Evolutionary conservation across 73 alveolate species (phyloP).

Genomic region (Paramecium primaurelia): DNA sequence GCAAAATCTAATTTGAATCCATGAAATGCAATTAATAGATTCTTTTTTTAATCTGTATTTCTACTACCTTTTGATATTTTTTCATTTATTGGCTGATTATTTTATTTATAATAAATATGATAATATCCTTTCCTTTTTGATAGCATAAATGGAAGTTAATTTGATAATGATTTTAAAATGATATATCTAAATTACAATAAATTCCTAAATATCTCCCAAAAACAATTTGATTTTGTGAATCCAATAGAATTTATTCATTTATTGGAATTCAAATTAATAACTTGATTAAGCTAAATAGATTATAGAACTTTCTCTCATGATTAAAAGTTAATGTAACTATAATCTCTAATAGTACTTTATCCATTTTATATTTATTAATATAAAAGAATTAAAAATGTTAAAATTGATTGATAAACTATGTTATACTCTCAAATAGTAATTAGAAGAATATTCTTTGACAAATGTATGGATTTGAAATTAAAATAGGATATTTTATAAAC

Average conservation of each 20-base stretch:
- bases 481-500: background rate
- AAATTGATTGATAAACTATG: constrained; percentile 1
- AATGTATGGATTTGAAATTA: background rate
- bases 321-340: constrained; percentile 12
- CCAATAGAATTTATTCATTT: constrained; percentile 12
- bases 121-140: constrained; percentile 14
- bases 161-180: background rate
- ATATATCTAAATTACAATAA: background rate
- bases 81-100: background rate
- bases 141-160: background rate
- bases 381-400: background rate
- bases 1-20: constrained; percentile 9
- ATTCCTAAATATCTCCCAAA: background rate
- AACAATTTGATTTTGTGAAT: constrained; percentile 13
- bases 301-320: background rate
- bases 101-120: background rate
- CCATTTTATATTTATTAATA: background rate
- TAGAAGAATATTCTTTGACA: background rate
- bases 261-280: background rate
- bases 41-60: background rate
- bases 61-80: background rate
- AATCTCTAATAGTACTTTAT: background rate
- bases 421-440: background rate
- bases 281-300: background rate
- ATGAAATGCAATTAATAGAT: background rate